Percentiles rank a stretch among this genome's conserved stretches.
Conservation (phyloP, 805 yeast species). For the Nakazawaea ernobii region DNA sequence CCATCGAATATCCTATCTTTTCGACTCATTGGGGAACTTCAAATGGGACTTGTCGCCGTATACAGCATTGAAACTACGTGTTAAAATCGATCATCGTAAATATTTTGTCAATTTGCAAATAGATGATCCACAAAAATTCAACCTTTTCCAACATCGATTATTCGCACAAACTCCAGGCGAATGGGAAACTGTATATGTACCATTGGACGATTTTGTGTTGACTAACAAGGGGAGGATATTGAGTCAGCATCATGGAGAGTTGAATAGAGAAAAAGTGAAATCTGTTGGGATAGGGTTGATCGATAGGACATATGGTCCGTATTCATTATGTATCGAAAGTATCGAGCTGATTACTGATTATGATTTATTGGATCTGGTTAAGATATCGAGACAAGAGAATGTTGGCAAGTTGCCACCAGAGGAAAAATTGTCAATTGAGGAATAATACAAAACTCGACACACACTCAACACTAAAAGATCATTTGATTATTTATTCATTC, state of each 20-base stretch:
- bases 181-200: conserved; percentile 82
- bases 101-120: conserved; percentile 79
- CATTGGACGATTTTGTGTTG: conserved; percentile 72
- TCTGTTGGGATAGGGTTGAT: conserved; percentile 75
- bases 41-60: conserved; percentile 70
- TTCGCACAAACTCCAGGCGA: conserved; percentile 65
- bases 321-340: conserved; percentile 62
- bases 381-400: conserved; percentile 26
- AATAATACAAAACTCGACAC: too few relatives aligned
- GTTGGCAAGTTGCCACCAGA: background rate
- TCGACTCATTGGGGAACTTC: conserved; percentile 29
- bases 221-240: conserved; percentile 68
- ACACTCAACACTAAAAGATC: too few relatives aligned
- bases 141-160: conserved; percentile 75
- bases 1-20: conserved; percentile 33
- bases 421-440: conserved; percentile 2
- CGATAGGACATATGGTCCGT: conserved; percentile 77
- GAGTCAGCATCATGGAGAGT: conserved; percentile 47
- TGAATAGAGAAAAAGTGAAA: conserved; percentile 60
- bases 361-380: conserved; percentile 37
- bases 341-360: conserved; percentile 61
- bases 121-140: conserved; percentile 71
- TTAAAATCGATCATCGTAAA: conserved; percentile 68
- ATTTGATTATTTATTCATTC: too few relatives aligned
- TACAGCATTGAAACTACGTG: conserved; percentile 59